Conservation (phyloP, 306 rosid genomes). For the Arachis hypogaea region DNA sequence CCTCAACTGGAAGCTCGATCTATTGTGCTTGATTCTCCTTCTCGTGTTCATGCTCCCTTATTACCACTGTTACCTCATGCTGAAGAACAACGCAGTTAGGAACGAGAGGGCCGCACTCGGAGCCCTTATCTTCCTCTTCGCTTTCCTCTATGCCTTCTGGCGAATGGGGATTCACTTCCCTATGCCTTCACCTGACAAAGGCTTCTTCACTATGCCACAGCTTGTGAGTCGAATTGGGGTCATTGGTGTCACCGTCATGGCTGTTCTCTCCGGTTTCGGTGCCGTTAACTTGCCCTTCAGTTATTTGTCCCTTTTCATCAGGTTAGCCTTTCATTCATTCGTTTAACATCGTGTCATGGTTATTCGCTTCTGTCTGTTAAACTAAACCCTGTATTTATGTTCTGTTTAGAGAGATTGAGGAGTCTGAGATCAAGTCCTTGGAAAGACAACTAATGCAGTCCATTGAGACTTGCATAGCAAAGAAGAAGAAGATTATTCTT, state of each 20-base stretch:
- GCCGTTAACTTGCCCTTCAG: slow-evolving; percentile 94
- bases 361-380: not conserved
- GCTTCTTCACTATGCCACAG: slow-evolving; percentile 94
- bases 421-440: slow-evolving; percentile 62
- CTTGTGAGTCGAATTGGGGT: slow-evolving; percentile 97
- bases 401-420: slow-evolving; percentile 67
- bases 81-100: slow-evolving; percentile 66
- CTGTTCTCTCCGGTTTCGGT: slow-evolving; percentile 93
- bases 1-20: slow-evolving; percentile 91
- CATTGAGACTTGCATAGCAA: slow-evolving; percentile 63
- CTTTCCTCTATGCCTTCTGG: slow-evolving; percentile 92
- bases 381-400: not conserved
- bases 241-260: slow-evolving; percentile 95
- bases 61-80: slow-evolving; percentile 94
- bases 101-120: slow-evolving; percentile 88
- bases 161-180: slow-evolving; percentile 98
- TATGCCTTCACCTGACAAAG: slow-evolving; percentile 91
- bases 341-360: not conserved
- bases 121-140: slow-evolving; percentile 71
- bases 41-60: slow-evolving; percentile 88
- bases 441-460: slow-evolving; percentile 79
- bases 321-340: slow-evolving; percentile 40
- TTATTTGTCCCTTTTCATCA: slow-evolving; percentile 89
- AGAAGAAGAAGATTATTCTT: slow-evolving; percentile 73
- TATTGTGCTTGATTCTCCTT: slow-evolving; percentile 78